Evolutionary conservation across 768 basidiomycete species (phyloP).

Genomic region (Peribolospora kevripleyi): DNA sequence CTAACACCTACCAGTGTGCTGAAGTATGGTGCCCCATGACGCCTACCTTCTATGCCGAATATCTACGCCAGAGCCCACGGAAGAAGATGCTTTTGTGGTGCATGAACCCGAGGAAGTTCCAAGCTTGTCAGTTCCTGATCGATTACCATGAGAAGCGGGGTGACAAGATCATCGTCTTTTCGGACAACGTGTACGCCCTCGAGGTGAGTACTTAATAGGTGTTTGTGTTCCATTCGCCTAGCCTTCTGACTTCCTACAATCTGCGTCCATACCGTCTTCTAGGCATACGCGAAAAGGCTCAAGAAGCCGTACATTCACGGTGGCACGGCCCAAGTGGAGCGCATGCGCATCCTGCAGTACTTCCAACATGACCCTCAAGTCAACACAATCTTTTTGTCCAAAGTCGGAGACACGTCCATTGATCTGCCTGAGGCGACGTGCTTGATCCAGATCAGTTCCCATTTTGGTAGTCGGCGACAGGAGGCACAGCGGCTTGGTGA

Average conservation of each 20-base stretch:
- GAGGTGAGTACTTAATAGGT: slow-evolving; percentile 33
- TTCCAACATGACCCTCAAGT: slow-evolving; percentile 87
- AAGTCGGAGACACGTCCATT: slow-evolving; percentile 96
- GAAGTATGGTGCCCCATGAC: slow-evolving; percentile 99
- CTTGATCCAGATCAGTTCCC: slow-evolving; percentile 95
- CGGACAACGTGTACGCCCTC: slow-evolving; percentile 88
- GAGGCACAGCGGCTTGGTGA: slow-evolving; percentile 85
- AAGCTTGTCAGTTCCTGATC: slow-evolving; percentile 95
- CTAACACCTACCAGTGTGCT: slow-evolving; percentile 45
- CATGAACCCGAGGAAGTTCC: slow-evolving; percentile 99
- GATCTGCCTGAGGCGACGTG: slow-evolving; percentile 97
- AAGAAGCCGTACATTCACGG: slow-evolving; percentile 91
- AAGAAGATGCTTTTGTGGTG: slow-evolving; percentile 91
- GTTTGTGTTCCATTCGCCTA: not conserved
- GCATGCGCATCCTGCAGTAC: slow-evolving; percentile 78
- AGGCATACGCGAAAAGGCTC: slow-evolving; percentile 66
- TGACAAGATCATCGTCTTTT: slow-evolving; percentile 98
- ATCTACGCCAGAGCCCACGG: slow-evolving; percentile 70
- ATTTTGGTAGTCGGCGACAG: slow-evolving; percentile 92
- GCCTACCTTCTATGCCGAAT: slow-evolving; percentile 95
- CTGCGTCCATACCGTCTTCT: slow-evolving; percentile 10
- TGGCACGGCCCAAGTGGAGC: slow-evolving; percentile 52
- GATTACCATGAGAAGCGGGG: slow-evolving; percentile 93
- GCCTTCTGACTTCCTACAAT: not conserved
- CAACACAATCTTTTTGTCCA: slow-evolving; percentile 96